Percentiles rank a stretch among this genome's conserved stretches.
Conservation (phyloP, 2,329 filamentous ascomycete species). For the Trichoderma oligosporum region DNA sequence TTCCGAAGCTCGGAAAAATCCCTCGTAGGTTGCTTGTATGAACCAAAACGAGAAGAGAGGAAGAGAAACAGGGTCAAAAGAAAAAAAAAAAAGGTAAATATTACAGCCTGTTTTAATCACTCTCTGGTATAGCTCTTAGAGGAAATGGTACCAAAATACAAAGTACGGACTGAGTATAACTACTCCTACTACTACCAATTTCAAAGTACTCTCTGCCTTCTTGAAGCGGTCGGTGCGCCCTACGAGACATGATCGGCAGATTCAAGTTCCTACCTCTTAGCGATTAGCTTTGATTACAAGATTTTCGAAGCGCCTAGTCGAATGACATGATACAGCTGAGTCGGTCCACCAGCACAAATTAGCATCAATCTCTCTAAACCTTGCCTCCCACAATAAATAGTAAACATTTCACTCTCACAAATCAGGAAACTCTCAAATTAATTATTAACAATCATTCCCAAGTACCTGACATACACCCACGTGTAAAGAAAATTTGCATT, state of each 20-base stretch:
- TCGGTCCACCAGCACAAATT: background rate
- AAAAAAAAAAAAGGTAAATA: too few species aligned
- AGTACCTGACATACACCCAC: background rate
- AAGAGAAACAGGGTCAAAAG: too few species aligned
- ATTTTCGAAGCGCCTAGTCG: background rate
- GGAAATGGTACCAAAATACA: too few species aligned
- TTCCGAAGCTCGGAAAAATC: too few species aligned
- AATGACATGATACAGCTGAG: background rate
- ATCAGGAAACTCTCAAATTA: background rate
- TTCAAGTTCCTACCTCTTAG: background rate
- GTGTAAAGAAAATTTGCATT: background rate
- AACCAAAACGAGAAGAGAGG: too few species aligned
- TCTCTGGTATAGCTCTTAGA: too few species aligned
- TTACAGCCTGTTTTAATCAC: too few species aligned
- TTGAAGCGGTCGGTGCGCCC: background rate
- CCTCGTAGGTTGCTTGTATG: too few species aligned
- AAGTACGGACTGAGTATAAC: too few species aligned
- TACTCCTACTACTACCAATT: background rate
- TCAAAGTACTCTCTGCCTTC: background rate
- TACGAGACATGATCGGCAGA: background rate
- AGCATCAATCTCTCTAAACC: background rate
- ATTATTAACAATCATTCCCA: too few species aligned
- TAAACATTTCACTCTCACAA: too few species aligned
- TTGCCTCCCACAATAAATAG: too few species aligned
- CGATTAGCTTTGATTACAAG: background rate